A percentile compares a stretch with the other conserved stretches of the same genome.
These are phyloP conservation scores for Tetrahymena elliotti DNA, from an alignment of 73 alveolate genomes.

Conservation along the genomic window DNA sequence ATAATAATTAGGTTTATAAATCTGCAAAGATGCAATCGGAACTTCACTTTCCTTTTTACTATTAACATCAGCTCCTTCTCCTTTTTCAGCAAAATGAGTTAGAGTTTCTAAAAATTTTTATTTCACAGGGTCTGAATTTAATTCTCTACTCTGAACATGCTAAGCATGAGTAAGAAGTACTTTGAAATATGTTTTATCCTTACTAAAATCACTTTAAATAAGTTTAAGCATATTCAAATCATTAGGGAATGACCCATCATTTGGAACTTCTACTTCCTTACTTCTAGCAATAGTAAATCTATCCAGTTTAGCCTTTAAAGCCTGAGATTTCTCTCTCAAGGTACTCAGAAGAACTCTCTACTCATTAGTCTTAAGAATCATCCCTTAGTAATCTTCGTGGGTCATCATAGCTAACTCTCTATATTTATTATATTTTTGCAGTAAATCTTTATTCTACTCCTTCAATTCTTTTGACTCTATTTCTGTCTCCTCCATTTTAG, in stretches of 20 bases:
- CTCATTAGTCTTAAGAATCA: neutral
- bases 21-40: neutral
- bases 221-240: neutral
- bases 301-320: slow-evolving; percentile 17
- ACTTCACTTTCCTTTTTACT: neutral
- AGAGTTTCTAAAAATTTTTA: neutral
- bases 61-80: neutral
- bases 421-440: neutral
- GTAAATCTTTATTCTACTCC: neutral
- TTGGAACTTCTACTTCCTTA: slow-evolving; percentile 18
- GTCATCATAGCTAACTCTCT: slow-evolving; percentile 23
- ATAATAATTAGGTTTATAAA: slow-evolving; percentile 14
- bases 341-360: neutral
- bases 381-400: slow-evolving; percentile 18
- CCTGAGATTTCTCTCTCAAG: slow-evolving; percentile 13
- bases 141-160: neutral
- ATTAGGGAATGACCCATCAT: neutral
- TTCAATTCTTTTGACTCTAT: neutral
- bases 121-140: slow-evolving; percentile 3
- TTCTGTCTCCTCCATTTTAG: slow-evolving; percentile 10
- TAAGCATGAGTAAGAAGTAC: neutral
- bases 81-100: neutral
- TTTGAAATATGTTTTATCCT: slow-evolving; percentile 2
- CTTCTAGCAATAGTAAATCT: slow-evolving; percentile 28
- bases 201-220: neutral